Conservation (phyloP, 2,329 filamentous ascomycete species). For the Teratosphaeria destructans region DNA sequence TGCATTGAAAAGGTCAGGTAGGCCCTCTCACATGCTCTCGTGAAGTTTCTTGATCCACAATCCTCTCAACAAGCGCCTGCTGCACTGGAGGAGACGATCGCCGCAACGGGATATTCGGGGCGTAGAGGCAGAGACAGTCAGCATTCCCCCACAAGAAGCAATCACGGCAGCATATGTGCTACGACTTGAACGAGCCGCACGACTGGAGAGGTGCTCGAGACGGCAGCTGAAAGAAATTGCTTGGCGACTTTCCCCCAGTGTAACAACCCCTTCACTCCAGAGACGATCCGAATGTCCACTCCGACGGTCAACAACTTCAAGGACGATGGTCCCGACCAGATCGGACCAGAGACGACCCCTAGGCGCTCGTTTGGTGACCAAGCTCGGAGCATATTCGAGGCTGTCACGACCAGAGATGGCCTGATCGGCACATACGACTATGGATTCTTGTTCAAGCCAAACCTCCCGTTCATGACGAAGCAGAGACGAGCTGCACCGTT, state of each 20-base stretch:
- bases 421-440: slow-evolving; percentile 84
- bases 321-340: slow-evolving; percentile 35
- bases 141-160: background rate
- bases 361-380: slow-evolving; percentile 34
- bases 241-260: background rate
- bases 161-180: background rate
- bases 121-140: background rate
- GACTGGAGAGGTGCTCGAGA: background rate
- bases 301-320: slow-evolving; percentile 21
- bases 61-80: too few relatives aligned
- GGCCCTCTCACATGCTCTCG: background rate
- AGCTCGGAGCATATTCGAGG: slow-evolving; percentile 29
- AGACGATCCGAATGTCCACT: background rate
- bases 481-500: slow-evolving; percentile 55
- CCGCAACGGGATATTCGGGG: background rate
- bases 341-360: slow-evolving; percentile 31
- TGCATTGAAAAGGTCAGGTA: background rate
- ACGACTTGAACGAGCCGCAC: background rate
- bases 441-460: slow-evolving; percentile 71
- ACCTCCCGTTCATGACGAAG: slow-evolving; percentile 71
- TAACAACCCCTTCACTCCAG: background rate
- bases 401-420: slow-evolving; percentile 48
- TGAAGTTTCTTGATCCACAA: too few relatives aligned
- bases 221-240: background rate
- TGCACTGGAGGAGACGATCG: too few relatives aligned